phyloP scores from a whole-genome alignment of 495 filamentous ascomycete genomes.

The Talaromyces stipitatus region DNA sequence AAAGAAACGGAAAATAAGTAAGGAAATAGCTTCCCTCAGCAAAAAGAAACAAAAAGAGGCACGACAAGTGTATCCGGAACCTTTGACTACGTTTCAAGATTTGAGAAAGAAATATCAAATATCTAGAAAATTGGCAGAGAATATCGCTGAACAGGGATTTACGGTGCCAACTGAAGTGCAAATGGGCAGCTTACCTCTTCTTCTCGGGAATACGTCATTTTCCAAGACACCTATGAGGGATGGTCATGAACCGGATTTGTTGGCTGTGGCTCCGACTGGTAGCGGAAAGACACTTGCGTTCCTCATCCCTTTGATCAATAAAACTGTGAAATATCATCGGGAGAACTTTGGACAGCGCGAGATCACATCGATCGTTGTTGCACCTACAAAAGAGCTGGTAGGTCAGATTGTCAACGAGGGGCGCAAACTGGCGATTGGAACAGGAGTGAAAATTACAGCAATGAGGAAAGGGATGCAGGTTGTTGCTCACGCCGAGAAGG shows the following conservation, averaged over 20 bases:
- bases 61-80: conserved; percentile 59
- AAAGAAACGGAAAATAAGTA: conserved; percentile 45
- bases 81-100: conserved; percentile 69
- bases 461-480: conserved; percentile 81
- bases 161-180: conserved; percentile 88
- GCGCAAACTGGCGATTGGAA: conserved; percentile 68
- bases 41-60: conserved; percentile 48
- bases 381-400: conserved; percentile 87
- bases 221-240: conserved; percentile 16
- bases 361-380: conserved; percentile 63
- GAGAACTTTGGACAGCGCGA: conserved; percentile 39
- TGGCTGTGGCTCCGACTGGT: conserved; percentile 88
- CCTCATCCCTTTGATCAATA: conserved; percentile 75
- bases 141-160: conserved; percentile 79
- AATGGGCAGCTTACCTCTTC: conserved; percentile 71
- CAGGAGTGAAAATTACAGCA: conserved; percentile 68
- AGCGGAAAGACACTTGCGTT: conserved; percentile 97
- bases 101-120: conserved; percentile 63
- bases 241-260: conserved; percentile 53
- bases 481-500: conserved; percentile 29
- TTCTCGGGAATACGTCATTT: conserved; percentile 44
- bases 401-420: conserved; percentile 91
- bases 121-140: conserved; percentile 61
- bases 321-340: conserved; percentile 50
- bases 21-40: conserved; percentile 31